These are phyloP conservation scores for Cyberlindnera maritima DNA, from an alignment of 805 yeast species.

Conservation along the genomic window DNA sequence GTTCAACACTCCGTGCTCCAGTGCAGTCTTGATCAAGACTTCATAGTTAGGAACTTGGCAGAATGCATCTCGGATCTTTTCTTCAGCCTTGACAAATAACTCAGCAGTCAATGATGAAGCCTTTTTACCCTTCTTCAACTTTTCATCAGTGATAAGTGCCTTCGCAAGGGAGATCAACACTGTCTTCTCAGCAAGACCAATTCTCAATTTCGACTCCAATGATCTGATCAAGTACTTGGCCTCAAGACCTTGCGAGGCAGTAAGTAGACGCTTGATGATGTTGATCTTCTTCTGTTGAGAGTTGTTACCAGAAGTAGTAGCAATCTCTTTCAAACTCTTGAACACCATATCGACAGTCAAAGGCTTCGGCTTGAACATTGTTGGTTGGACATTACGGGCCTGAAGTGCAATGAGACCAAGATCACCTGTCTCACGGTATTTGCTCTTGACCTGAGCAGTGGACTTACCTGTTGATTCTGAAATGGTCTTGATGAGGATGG, in stretches of 20 bases:
- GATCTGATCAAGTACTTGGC: constrained; percentile 90
- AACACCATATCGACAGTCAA: constrained; percentile 74
- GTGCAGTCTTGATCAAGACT: constrained; percentile 61
- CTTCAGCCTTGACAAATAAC: constrained; percentile 63
- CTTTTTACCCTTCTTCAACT: constrained; percentile 29
- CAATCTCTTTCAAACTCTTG: constrained; percentile 69
- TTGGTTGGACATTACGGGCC: constrained; percentile 80
- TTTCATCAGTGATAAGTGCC: constrained; percentile 69
- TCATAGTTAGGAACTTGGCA: constrained; percentile 91
- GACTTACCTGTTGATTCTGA: constrained; percentile 89
- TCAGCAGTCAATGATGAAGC: constrained; percentile 34
- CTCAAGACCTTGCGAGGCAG: constrained; percentile 82
- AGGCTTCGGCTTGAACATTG: constrained; percentile 91
- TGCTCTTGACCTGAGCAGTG: constrained; percentile 62
- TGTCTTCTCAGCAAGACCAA: constrained; percentile 92
- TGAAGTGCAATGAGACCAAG: constrained; percentile 84
- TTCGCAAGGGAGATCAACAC: constrained; percentile 82
- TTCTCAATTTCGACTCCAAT: constrained; percentile 87
- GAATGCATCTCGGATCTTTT: constrained; percentile 77
- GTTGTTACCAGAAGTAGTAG: constrained; percentile 72
- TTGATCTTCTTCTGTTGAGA: constrained; percentile 78
- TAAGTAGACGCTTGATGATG: constrained; percentile 76
- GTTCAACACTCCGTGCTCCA: constrained; percentile 64
- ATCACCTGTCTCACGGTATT: constrained; percentile 81
- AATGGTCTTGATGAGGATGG: constrained; percentile 81